phyloP scores from a whole-genome alignment of 805 yeast species.

The Wickerhamomyces chambardii region DNA sequence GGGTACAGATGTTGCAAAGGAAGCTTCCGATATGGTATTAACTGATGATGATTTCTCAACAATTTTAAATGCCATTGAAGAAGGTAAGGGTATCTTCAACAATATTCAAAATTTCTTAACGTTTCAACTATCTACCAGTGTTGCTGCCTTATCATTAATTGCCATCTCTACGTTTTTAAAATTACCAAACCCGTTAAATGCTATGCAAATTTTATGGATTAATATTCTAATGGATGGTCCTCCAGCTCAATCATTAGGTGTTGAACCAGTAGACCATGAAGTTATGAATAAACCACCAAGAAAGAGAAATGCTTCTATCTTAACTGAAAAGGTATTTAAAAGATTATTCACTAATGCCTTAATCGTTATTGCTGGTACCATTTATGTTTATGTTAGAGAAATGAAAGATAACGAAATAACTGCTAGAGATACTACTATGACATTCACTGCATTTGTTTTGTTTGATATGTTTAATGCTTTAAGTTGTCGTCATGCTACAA shows the following conservation, averaged over 20 bases:
- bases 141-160: constrained; percentile 87
- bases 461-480: constrained; percentile 97
- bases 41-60: constrained; percentile 97
- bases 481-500: constrained; percentile 82
- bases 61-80: constrained; percentile 87
- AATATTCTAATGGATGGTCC: constrained; percentile 99
- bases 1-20: constrained; percentile 98
- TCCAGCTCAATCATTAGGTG: constrained; percentile 96
- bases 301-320: constrained; percentile 73
- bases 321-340: constrained; percentile 59
- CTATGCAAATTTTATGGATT: constrained; percentile 98
- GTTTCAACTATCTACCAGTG: constrained; percentile 91
- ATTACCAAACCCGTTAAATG: constrained; percentile 89
- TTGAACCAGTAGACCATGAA: constrained; percentile 93
- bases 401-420: constrained; percentile 81
- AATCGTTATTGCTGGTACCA: constrained; percentile 77
- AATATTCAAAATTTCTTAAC: constrained; percentile 93
- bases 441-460: constrained; percentile 92
- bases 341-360: constrained; percentile 71
- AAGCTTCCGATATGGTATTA: constrained; percentile 95
- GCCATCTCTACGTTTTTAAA: constrained; percentile 83
- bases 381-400: constrained; percentile 78
- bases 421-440: constrained; percentile 97
- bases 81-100: constrained; percentile 95
- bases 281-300: constrained; percentile 98